Percentiles rank a stretch among this genome's conserved stretches.
phyloP scores from a whole-genome alignment of 257 asterid species.

The Phtheirospermum japonicum region DNA sequence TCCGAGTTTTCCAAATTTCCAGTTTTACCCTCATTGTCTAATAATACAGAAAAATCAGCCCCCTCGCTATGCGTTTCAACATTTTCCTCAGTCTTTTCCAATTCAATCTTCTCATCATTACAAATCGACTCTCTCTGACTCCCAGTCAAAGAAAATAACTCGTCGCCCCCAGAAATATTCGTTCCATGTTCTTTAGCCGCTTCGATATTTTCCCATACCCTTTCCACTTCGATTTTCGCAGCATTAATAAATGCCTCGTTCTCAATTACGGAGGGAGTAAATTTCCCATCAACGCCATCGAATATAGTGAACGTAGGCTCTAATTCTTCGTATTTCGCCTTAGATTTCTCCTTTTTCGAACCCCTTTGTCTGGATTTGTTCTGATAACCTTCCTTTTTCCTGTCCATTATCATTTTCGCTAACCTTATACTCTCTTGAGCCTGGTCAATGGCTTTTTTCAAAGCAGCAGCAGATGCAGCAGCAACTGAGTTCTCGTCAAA shows the following conservation, averaged over 20 bases:
- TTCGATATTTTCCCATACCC: slow-evolving; percentile 36
- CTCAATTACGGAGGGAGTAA: slow-evolving; percentile 25
- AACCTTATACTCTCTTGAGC: slow-evolving; percentile 91
- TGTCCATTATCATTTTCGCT: slow-evolving; percentile 80
- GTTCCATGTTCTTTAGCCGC: slow-evolving; percentile 42
- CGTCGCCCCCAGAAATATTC: slow-evolving; percentile 22
- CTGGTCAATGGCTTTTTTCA: slow-evolving; percentile 78
- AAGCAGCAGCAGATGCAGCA: slow-evolving; percentile 72
- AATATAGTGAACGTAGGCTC: slow-evolving; percentile 24
- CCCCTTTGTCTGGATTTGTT: slow-evolving; percentile 39
- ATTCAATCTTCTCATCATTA: slow-evolving; percentile 27
- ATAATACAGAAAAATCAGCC: slow-evolving; percentile 1
- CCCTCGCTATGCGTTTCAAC: slow-evolving; percentile 38
- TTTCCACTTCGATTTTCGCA: slow-evolving; percentile 34
- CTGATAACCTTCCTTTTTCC: slow-evolving; percentile 45
- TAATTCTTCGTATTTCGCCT: slow-evolving; percentile 26
- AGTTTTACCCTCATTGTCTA: not conserved
- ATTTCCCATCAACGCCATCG: slow-evolving; percentile 35
- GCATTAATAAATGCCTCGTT: slow-evolving; percentile 26
- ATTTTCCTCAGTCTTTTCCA: slow-evolving; percentile 26
- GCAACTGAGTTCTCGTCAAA: slow-evolving; percentile 77
- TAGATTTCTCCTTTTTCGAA: not conserved
- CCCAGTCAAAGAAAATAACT: slow-evolving; percentile 17
- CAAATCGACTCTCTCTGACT: slow-evolving; percentile 28
- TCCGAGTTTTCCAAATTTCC: slow-evolving; percentile 21